These are phyloP conservation scores for Chamaecyparis obtusa DNA, from an alignment of 75 land plant species.

Conservation along the genomic window DNA sequence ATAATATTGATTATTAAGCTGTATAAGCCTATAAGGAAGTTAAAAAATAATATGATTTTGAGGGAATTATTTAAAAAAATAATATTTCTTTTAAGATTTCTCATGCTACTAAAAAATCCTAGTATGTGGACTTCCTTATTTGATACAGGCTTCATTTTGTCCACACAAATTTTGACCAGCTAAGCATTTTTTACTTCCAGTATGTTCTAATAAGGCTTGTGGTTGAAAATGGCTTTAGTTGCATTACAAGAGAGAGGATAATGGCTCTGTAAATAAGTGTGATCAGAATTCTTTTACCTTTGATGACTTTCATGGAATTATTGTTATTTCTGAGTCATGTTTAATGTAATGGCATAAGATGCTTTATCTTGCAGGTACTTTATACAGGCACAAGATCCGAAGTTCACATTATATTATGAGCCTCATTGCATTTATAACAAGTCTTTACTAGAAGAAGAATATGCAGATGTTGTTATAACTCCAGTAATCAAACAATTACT, in stretches of 20 bases:
- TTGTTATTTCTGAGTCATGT: background rate
- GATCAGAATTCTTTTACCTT: background rate
- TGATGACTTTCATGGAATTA: background rate
- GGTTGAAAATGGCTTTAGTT: background rate
- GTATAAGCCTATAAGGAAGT: background rate
- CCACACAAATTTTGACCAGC: background rate
- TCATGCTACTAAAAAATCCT: background rate
- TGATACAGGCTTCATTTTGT: background rate
- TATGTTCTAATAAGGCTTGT: background rate
- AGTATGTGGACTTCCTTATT: background rate
- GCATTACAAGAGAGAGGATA: background rate
- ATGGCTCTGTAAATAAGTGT: background rate
- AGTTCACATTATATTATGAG: conserved; percentile 69
- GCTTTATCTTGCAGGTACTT: conserved; percentile 60
- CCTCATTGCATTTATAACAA: conserved; percentile 85
- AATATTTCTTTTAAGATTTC: background rate
- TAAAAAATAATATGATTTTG: background rate
- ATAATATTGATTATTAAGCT: background rate
- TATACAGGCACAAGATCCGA: conserved; percentile 41
- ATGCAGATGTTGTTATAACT: conserved; percentile 91
- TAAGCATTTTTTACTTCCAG: background rate
- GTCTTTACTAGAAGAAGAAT: conserved; percentile 30
- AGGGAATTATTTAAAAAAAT: background rate
- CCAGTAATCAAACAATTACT: conserved; percentile 88
- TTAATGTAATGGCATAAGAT: background rate